Base-by-base conservation (phyloP, 768 basidiomycete species). In the Panaeolus papilionaceus region DNA sequence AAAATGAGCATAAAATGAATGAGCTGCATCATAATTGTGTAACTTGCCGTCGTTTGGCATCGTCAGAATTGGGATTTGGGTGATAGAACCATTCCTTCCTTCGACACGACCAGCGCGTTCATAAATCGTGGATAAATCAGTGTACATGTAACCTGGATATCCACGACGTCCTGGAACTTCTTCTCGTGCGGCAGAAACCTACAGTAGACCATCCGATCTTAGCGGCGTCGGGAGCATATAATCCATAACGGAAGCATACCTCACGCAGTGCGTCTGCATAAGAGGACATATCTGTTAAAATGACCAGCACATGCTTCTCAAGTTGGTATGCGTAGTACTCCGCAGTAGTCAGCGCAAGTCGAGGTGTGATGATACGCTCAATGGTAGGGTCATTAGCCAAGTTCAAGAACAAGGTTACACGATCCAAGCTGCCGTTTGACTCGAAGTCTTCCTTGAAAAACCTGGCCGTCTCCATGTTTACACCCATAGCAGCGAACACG, bases 361-460 rank as follows among this genome's bases (percentile, higher is more conserved):
- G 96, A 38, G 98, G 98, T 23, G 98, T 99, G 75, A 99, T 99
- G 81, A 99, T 99, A 80, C 98, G 94, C 80, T 99, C 98, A 78
- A 99, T 99, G 14, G 98, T 99, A 28, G 98, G 98, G 78, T 99
- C 98, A 75, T 98, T 99, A 45, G 98, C 98, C 77, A 99, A 82
- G 83, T 99, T 99, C 77, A 99, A 86, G 91, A 99, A 99, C 64
- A 99, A 85, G 7, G 98, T 99, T 65, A 98, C 96, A 72, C 98
- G 92, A 81, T 98, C 96, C 69, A 99, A 86, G 85, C 92, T 93
- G 64, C 98, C 98, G 77, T 98, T 98, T 75, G 98, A 97, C 80
- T 99, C 96, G 78, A 99, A 99, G 83, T 99, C 98, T 78, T 96
- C 94, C 80, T 97, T 96, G 92, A 99, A 99, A 86, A 98, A 99